Conservation (phyloP, 495 filamentous ascomycete genomes). For the Trichoderma reesei region DNA sequence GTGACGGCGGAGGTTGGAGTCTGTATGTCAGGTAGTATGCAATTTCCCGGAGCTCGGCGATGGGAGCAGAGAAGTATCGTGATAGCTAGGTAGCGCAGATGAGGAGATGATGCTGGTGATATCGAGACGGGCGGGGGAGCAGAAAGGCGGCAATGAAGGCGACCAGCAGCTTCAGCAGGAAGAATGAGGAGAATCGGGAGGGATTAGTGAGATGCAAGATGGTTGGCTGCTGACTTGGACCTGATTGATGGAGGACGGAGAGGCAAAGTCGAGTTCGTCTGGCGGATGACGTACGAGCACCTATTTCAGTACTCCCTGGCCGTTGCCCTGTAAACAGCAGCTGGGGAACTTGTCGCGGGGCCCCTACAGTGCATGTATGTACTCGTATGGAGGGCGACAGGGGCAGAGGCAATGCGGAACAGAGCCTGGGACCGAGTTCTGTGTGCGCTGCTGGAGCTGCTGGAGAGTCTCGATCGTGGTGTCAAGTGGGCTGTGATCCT, state of each 20-base stretch:
- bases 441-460: too few relatives aligned
- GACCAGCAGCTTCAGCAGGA: conserved; percentile 33
- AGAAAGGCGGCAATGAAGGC: conserved; percentile 14
- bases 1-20: neutral
- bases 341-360: neutral
- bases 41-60: neutral
- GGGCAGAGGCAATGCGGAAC: too few relatives aligned
- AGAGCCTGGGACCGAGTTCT: too few relatives aligned
- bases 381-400: too few relatives aligned
- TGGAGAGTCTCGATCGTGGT: neutral
- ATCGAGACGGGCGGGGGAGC: neutral
- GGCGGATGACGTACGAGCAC: conserved; percentile 4
- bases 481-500: conserved; percentile 1
- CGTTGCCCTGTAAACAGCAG: neutral
- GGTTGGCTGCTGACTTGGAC: conserved; percentile 3
- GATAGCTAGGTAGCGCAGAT: neutral
- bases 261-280: neutral
- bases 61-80: neutral
- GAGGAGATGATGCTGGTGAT: neutral
- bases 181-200: conserved; percentile 17
- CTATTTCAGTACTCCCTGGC: conserved; percentile 1
- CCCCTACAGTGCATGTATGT: neutral
- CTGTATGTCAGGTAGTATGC: too few relatives aligned
- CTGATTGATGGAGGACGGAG: neutral
- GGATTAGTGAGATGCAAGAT: conserved; percentile 6